Evolutionary conservation across 2,329 filamentous ascomycete species (phyloP), one percentile per base, ranked within the genome.

Genomic region (Alternaria sp.): DNA sequence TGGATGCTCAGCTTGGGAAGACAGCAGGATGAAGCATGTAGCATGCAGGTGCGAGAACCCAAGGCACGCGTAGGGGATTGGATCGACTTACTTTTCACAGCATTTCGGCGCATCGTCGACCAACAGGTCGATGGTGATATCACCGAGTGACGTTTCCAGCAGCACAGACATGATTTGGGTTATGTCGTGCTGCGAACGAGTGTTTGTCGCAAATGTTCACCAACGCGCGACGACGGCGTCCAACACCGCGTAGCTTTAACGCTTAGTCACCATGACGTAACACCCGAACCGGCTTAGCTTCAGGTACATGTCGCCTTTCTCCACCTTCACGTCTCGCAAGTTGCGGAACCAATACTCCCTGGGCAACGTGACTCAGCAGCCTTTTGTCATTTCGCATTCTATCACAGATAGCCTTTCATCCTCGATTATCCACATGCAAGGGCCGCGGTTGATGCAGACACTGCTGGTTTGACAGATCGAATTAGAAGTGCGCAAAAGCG

Each of bases 121-220:
- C 61, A 97, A 83, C 24, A 99, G 85, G 77, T 99, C 94, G 71
- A 98, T 93, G 65, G 97, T 94, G 72, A 99, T 90, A 78, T 99
- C 95, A 72, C 94, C 94, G 2, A 89, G 86, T 58, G 90, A 97
- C 33, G 95, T 97, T 80, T 99, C 94, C 50, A 99, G 84, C 29
- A 98, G 85, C 54, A 97, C 94, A 63, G 92, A 97, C 94, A 98
- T 98, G 64, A 50, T 65, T 56, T 51, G 54, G 49, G 54, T 10
- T 42, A 42, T 63, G 61, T 60, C 53, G 62, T 62, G 63, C 58
- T 50, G 42, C 46, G 41, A 36, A 33, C 31, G 33, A 42, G 58
- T 67, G 63, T 58, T 67, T 58, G 65, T 66, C 62, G 68, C 68
- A 67, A 63, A 66, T 39, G 61, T 63, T 60, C 52, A 24, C 34